Evolutionary conservation across 768 basidiomycete genomes (phyloP), one percentile per base, ranked within the genome.

Genomic region (Phlebiopsis gigantea): DNA sequence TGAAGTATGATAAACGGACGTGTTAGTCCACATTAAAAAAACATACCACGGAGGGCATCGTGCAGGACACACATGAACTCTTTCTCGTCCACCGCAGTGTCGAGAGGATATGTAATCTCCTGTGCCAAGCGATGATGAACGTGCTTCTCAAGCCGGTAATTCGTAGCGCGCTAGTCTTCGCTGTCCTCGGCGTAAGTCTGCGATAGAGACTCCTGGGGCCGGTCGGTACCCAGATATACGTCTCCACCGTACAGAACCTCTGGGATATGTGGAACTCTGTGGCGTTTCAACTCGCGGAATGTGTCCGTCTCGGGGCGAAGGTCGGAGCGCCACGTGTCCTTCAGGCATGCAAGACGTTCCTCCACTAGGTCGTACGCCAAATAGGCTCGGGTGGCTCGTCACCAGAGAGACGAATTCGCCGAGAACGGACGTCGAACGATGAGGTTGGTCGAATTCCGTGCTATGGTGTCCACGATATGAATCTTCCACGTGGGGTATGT

Each of bases 71-170:
- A 17, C 1, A 57, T 39, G 1, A 57, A 34, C 25, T 60, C 41
- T 15, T 28, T n/a, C 26, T 59, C 49, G 55, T 25, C 19, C 2
- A 9, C 9, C 3, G 43, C 47, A 5, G 19, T 46, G 5, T 46
- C 46, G n/a, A 59, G 31, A 3, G 53, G 58, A 41, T 39, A 47
- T 10, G 29, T 4, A 17, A 54, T 21, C 21, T 46, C 28, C 22
- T 55, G 58, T 3, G 50, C 52, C 19, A 55, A 25, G 6, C 58
- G 31, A 46, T 59, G 53, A 26, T 59, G 58, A 15, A 41, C 39
- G n/a, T 52, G 39, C 3, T 22, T 7, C 7, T 21, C 15, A 15
- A 46, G 21, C 14, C n/a, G 6, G 2, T 8, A 9, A 8, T 5
- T n/a, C 4, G 4, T 15, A 2, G 24, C 21, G 9, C 22, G 14